Base-by-base conservation (phyloP, 768 basidiomycete genomes). In the Boletus reticuloceps region DNA sequence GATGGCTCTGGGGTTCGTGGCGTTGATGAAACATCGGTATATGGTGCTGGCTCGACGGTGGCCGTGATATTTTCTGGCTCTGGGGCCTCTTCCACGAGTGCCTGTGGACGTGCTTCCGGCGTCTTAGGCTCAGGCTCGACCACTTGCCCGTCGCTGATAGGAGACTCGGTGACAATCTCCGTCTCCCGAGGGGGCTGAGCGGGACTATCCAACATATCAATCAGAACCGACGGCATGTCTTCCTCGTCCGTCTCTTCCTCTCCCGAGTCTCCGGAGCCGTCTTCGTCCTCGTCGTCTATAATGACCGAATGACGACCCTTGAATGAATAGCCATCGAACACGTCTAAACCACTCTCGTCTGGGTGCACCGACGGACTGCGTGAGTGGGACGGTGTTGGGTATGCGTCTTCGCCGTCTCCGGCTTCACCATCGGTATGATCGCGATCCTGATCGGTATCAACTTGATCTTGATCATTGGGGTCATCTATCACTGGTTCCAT, bases 311-410 rank as follows among this genome's bases (percentile, higher is more conserved):
- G 79, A 17, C 89, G 79, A 11, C 91, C 93, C 71, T 91, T 92
- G 80, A 91, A 97, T 44, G 90, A 92, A 72, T 97, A 97, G 5
- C 93, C 94, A 70, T 94, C 94, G 66, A 95, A 97, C 31, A 95
- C 84, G 69, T 94, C 92, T 17, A 84, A 75, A 25, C 37, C 25
- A 25, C 68, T 73, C 25, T 87, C 83, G 13, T 63, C 70, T 3
- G 74, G 69, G 19, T 78, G 81, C 11, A 86, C 79, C 11, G 88
- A 89, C 6, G 88, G 87, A 58, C 87, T 89, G 43, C 89, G 83
- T 8, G 88, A 88, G 65, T 89, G 88, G 6, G 85, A 88, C 0
- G 89, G 88, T 13, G 90, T 89, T n/a, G 86, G 81, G 58, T 82
- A 85, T 10, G 84, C 84, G 44, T 88, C 89, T 47, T 89, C 86